A percentile compares a stretch with the other conserved stretches of the same genome.
Evolutionary conservation across 495 filamentous ascomycete species (phyloP).

Genomic region (Pyrenula massariospora): DNA sequence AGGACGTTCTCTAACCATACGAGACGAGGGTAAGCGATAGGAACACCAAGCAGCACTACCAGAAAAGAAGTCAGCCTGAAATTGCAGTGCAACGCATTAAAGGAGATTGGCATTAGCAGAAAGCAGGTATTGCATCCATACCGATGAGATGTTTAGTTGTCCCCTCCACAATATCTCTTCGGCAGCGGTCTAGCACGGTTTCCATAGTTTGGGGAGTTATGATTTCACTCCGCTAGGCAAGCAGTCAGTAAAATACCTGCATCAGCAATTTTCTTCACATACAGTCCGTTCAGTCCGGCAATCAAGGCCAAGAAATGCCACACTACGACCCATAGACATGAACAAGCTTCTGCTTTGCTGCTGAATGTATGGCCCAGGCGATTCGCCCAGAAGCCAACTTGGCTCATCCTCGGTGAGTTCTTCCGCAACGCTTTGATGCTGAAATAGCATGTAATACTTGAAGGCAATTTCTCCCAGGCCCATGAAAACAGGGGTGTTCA

Average conservation of each 20-base stretch:
- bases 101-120: too few relatives aligned
- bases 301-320: constrained; percentile 79
- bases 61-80: too few relatives aligned
- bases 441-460: constrained; percentile 98
- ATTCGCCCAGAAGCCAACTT: constrained; percentile 74
- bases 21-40: constrained; percentile 87
- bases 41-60: constrained; percentile 73
- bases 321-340: constrained; percentile 63
- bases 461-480: constrained; percentile 85
- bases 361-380: constrained; percentile 81
- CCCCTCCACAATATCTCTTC: constrained; percentile 67
- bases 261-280: constrained; percentile 4
- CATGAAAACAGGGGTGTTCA: constrained; percentile 80
- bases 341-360: constrained; percentile 78
- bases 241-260: constrained; percentile 11
- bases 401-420: constrained; percentile 76
- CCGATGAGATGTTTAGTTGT: constrained; percentile 64
- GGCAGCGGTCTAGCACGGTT: constrained; percentile 72
- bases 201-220: constrained; percentile 73
- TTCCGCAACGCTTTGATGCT: constrained; percentile 76
- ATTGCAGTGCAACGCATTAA: too few relatives aligned
- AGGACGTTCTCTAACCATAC: constrained; percentile 62
- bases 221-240: constrained; percentile 52
- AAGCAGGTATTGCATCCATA: too few relatives aligned
- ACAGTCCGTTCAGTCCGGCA: constrained; percentile 81